Conservation (phyloP, 2,329 filamentous ascomycete genomes). For the Gaeumannomyces sp. region DNA sequence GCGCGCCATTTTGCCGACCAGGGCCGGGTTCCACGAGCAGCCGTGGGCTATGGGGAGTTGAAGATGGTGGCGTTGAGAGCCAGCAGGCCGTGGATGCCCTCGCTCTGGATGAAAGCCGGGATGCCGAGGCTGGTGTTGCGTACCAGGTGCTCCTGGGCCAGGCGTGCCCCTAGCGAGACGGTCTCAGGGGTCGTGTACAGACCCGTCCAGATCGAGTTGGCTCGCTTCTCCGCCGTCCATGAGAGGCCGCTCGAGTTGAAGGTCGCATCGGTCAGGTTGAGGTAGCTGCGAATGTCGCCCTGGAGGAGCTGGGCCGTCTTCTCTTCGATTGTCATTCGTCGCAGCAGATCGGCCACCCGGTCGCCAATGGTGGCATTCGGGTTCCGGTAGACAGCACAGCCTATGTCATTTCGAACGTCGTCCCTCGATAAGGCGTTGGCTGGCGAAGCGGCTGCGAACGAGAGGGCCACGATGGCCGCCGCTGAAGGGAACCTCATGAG, state of each 20-base stretch:
- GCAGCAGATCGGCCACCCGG: slow-evolving; percentile 60
- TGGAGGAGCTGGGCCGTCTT: slow-evolving; percentile 65
- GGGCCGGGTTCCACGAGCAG: slow-evolving; percentile 61
- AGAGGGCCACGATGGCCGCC: neutral
- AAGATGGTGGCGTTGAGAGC: slow-evolving; percentile 71
- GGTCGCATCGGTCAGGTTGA: slow-evolving; percentile 59
- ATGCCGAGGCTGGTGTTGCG: slow-evolving; percentile 64
- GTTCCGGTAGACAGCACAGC: slow-evolving; percentile 50
- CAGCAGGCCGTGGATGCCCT: slow-evolving; percentile 68
- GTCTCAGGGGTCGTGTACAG: slow-evolving; percentile 58
- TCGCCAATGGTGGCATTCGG: slow-evolving; percentile 54
- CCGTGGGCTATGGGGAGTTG: slow-evolving; percentile 68
- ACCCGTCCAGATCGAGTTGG: slow-evolving; percentile 68
- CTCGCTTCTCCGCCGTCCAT: slow-evolving; percentile 58
- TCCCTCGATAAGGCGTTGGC: neutral
- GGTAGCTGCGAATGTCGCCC: slow-evolving; percentile 67
- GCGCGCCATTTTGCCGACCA: slow-evolving; percentile 60
- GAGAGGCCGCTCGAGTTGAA: slow-evolving; percentile 63
- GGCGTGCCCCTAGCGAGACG: slow-evolving; percentile 56
- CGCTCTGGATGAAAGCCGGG: slow-evolving; percentile 66
- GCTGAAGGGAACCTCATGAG: neutral
- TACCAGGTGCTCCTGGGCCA: slow-evolving; percentile 62
- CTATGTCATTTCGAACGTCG: neutral
- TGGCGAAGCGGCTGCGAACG: neutral
- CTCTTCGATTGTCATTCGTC: slow-evolving; percentile 68